Evolutionary conservation across 148 eudicot genomes (phyloP), one percentile per base, ranked within the genome.

Genomic region (Camellia japonica): DNA sequence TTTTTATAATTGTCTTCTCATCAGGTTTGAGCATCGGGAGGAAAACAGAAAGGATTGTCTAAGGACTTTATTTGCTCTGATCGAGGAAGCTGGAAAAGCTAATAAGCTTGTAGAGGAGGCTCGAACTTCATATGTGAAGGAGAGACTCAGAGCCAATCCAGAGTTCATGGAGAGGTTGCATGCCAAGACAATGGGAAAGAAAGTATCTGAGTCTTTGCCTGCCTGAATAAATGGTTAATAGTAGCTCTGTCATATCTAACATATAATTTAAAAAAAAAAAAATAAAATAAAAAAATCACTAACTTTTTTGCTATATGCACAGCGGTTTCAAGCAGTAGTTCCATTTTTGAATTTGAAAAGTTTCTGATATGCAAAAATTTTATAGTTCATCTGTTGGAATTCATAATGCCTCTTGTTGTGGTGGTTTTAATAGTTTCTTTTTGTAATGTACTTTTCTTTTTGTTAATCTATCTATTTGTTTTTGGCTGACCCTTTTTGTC

Each of bases 21-120:
- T 84, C 85, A 96, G 99, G 91, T 96, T 87, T 85, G 99, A 96
- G 55, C 93, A 96, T 59, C 95, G 99, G 43, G 99, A 96, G 82
- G 99, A 96, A 88, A 96, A 96, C 82, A 89, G 98, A 83, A 96
- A 96, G 88, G 99, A 96, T 83, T 96, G 98, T 84, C 90, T 96
- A 38, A 90, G 97, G 80, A 93, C 97, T 46, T 87, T 96, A 74
- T 88, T 85, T 79, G 77, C 78, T 16, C 82, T 96, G 76, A 87
- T 92, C 23, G 98, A 96, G 87, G 99, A 96, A 88, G 92, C 98
- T 77, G 91, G 94, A 38, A 96, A 92, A 88, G 98, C 99, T 62
- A 78, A 84, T 73, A 83, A 89, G 80, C 77, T 92, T 67, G 91
- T 92, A 69, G 93, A 92, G 47, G 90, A 87, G 52, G 90, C 91